phyloP scores from a whole-genome alignment of 306 rosid genomes.

The Glycyrrhiza uralensis region DNA sequence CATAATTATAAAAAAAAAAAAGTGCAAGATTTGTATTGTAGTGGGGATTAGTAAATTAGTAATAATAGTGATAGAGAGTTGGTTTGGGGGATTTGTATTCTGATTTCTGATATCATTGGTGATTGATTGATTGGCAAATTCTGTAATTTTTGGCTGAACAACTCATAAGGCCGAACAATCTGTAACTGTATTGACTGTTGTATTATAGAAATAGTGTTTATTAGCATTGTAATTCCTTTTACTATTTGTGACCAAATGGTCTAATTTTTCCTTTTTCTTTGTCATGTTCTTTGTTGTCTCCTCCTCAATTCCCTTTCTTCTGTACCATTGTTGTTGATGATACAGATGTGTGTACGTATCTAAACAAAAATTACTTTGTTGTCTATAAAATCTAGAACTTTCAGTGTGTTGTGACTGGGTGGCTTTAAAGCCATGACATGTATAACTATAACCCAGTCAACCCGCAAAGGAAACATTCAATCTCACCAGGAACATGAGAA shows the following conservation, averaged over 20 bases:
- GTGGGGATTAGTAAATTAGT: not conserved
- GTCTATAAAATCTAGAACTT: too few species aligned
- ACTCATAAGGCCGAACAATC: not conserved
- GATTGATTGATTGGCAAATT: not conserved
- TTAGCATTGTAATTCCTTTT: not conserved
- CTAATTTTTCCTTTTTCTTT: not conserved
- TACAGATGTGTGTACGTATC: too few species aligned
- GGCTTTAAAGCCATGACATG: too few species aligned
- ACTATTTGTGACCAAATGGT: not conserved
- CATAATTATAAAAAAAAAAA: not conserved
- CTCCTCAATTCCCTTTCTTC: too few species aligned
- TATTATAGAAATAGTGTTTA: slow-evolving; percentile 19
- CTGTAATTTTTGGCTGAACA: not conserved
- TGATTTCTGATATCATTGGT: not conserved
- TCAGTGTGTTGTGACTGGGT: too few species aligned
- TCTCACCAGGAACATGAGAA: too few species aligned
- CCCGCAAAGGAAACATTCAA: too few species aligned
- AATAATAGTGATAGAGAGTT: not conserved
- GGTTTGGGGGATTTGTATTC: not conserved
- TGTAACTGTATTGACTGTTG: slow-evolving; percentile 22
- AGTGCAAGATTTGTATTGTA: not conserved
- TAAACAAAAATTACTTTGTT: too few species aligned
- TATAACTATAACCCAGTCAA: too few species aligned
- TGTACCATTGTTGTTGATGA: too few species aligned
- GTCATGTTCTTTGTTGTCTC: too few species aligned